These are phyloP conservation scores for Fusarium subtropicale DNA, from an alignment of 2,329 filamentous ascomycete genomes.

Conservation along the genomic window DNA sequence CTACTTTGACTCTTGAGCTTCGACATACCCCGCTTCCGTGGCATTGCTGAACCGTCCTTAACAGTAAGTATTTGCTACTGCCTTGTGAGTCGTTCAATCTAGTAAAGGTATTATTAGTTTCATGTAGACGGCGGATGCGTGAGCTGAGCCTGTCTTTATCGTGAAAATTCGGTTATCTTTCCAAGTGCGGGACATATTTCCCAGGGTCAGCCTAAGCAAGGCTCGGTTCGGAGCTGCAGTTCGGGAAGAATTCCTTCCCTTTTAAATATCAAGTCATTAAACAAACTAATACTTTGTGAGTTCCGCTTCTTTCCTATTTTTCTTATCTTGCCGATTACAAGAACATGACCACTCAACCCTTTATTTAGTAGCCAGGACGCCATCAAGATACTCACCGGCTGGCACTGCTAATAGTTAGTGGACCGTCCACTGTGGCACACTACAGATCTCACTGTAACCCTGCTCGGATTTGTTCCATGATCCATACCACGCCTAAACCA, in stretches of 20 bases:
- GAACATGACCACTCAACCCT: too few relatives aligned
- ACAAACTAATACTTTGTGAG: not conserved
- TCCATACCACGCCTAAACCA: not conserved
- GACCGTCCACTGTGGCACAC: not conserved
- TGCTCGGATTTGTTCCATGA: not conserved
- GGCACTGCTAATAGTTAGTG: not conserved
- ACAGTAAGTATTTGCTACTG: not conserved
- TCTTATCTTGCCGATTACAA: not conserved
- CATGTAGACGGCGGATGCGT: rapidly evolving
- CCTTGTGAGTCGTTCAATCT: too few relatives aligned
- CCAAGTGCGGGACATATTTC: not conserved
- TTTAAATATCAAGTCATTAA: too few relatives aligned
- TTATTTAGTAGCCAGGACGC: not conserved
- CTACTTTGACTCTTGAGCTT: not conserved
- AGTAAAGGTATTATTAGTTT: too few relatives aligned
- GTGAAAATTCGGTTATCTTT: not conserved
- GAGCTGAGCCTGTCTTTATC: not conserved
- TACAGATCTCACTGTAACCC: not conserved
- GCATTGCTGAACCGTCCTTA: not conserved
- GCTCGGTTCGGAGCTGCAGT: not conserved
- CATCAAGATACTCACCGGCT: too few relatives aligned
- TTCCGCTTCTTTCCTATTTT: not conserved
- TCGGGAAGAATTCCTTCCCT: not conserved
- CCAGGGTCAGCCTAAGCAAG: not conserved
- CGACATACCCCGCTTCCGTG: conserved; percentile 19